These are phyloP conservation scores for Penicillium alfredii DNA, from an alignment of 495 filamentous ascomycete species.

Conservation along the genomic window DNA sequence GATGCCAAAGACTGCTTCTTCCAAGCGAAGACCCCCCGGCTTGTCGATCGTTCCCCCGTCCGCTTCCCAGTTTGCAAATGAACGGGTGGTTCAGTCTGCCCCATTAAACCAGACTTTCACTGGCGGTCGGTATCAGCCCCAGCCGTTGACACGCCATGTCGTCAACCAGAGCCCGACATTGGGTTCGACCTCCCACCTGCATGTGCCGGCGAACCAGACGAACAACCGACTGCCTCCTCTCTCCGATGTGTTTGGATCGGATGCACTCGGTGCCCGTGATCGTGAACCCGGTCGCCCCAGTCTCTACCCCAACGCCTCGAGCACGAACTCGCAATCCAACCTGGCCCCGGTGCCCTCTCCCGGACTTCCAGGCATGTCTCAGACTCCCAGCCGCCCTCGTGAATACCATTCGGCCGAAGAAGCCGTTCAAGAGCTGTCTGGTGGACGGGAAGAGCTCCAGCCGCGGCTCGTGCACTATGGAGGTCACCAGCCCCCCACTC, in stretches of 20 bases:
- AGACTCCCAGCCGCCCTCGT: conserved; percentile 56
- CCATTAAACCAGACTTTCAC: conserved; percentile 96
- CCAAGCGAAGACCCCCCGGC: conserved; percentile 80
- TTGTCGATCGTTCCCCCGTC: conserved; percentile 93
- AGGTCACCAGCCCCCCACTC: conserved; percentile 83
- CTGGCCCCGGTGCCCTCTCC: conserved; percentile 65
- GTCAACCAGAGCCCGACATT: conserved; percentile 81
- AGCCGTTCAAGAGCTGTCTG: conserved; percentile 80
- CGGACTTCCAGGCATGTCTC: conserved; percentile 50
- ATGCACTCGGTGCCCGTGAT: conserved; percentile 55
- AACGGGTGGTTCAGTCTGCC: conserved; percentile 94
- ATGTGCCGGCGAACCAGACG: conserved; percentile 81
- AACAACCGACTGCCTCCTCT: conserved; percentile 91
- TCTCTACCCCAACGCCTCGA: conserved; percentile 42
- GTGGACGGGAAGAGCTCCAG: conserved; percentile 83
- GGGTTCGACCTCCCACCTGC: conserved; percentile 82
- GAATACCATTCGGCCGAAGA: conserved; percentile 97
- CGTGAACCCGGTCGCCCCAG: conserved; percentile 34
- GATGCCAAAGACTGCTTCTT: conserved; percentile 59
- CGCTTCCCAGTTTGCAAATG: conserved; percentile 91
- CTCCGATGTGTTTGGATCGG: conserved; percentile 84
- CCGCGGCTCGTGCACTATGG: conserved; percentile 94
- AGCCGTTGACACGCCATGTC: conserved; percentile 74
- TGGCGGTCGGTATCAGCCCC: conserved; percentile 75
- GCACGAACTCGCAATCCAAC: conserved; percentile 61